These are phyloP conservation scores for Nakazawaea ishiwadae DNA, from an alignment of 805 yeast genomes.

Conservation along the genomic window DNA sequence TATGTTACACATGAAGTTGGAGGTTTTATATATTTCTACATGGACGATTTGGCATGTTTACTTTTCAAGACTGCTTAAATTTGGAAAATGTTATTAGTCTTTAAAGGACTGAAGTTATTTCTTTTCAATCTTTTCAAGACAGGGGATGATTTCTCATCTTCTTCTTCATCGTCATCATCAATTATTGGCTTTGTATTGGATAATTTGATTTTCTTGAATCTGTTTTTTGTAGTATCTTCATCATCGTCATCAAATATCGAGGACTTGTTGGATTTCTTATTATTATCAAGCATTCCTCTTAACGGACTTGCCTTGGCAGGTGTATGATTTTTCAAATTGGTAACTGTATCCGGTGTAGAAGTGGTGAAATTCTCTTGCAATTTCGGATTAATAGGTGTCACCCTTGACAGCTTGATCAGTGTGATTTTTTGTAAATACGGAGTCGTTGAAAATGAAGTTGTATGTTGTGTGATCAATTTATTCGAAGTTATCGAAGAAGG, in stretches of 20 bases:
- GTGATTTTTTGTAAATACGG: constrained; percentile 17
- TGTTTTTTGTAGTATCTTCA: not conserved
- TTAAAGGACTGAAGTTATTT: constrained; percentile 21
- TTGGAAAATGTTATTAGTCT: constrained; percentile 18
- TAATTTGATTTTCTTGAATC: constrained; percentile 4
- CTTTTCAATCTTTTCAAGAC: constrained; percentile 17
- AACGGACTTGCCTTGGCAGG: constrained; percentile 5
- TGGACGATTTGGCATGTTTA: constrained; percentile 63
- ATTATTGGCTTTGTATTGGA: not conserved
- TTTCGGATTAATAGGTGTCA: constrained; percentile 11
- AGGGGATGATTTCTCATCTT: constrained; percentile 13
- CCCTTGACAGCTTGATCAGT: constrained; percentile 6
- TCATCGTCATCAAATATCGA: constrained; percentile 11
- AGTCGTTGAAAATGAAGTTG: constrained; percentile 17
- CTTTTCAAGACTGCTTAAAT: constrained; percentile 56
- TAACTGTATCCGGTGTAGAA: constrained; percentile 12
- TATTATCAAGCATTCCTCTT: not conserved
- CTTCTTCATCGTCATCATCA: constrained; percentile 12
- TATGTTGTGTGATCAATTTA: constrained; percentile 4
- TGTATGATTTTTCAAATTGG: constrained; percentile 4
- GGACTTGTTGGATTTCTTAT: not conserved
- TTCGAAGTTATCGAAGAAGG: constrained; percentile 9
- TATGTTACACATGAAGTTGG: constrained; percentile 77
- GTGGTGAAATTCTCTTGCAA: constrained; percentile 9
- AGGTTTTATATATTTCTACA: constrained; percentile 63